phyloP scores from a whole-genome alignment of 2,329 filamentous ascomycete species.

The Rachicladosporium sp. region DNA sequence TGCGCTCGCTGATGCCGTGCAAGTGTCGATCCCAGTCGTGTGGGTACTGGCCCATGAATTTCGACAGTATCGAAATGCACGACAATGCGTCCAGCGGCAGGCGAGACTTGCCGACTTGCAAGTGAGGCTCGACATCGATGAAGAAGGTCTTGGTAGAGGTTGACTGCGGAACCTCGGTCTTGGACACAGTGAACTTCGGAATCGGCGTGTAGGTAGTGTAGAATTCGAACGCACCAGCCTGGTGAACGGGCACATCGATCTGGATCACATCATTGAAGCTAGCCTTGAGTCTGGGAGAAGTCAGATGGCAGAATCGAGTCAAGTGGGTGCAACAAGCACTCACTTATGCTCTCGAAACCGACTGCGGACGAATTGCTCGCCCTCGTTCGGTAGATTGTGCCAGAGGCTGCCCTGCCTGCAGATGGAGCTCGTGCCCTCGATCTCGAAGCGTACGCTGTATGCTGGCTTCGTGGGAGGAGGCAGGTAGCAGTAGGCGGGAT shows the following conservation, averaged over 20 bases:
- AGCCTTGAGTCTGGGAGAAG: constrained; percentile 56
- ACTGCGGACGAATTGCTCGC: constrained; percentile 61
- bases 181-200: constrained; percentile 56
- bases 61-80: constrained; percentile 88
- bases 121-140: constrained; percentile 78
- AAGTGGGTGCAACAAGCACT: constrained; percentile 20
- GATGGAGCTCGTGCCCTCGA: constrained; percentile 91
- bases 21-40: constrained; percentile 83
- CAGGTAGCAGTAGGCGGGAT: constrained; percentile 68
- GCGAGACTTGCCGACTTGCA: constrained; percentile 60
- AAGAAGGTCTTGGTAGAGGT: constrained; percentile 66
- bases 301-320: background rate
- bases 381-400: constrained; percentile 83
- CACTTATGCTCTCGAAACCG: constrained; percentile 84
- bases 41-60: constrained; percentile 93
- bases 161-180: constrained; percentile 35
- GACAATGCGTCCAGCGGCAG: constrained; percentile 79
- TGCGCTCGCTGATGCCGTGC: constrained; percentile 72
- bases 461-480: constrained; percentile 61
- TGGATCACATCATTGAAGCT: constrained; percentile 88
- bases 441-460: constrained; percentile 73
- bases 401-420: constrained; percentile 88
- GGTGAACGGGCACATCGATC: constrained; percentile 75
- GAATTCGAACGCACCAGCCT: constrained; percentile 81
- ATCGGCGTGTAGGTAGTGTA: constrained; percentile 87